Conservation (phyloP, 2,329 filamentous ascomycete species). For the Aspergillus texensis region DNA sequence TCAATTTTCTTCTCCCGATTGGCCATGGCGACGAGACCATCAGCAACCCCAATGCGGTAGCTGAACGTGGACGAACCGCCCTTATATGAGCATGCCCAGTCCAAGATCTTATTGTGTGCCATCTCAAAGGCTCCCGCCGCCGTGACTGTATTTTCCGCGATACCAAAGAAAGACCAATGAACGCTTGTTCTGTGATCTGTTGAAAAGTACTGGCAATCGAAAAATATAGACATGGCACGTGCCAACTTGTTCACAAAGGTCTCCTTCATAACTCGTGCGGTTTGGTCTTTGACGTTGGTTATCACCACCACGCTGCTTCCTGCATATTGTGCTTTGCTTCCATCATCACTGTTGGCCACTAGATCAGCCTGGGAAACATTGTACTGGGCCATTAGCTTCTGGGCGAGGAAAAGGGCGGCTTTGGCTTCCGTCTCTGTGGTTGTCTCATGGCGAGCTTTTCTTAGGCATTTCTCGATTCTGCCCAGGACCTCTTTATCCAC, state of each 20-base stretch:
- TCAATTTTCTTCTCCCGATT: slow-evolving; percentile 19
- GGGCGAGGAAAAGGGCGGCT: slow-evolving; percentile 20
- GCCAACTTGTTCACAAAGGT: slow-evolving; percentile 4
- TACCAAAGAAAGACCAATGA: too few species aligned
- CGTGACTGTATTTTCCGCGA: too few species aligned
- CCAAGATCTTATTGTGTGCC: too few species aligned
- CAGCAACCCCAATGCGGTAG: slow-evolving; percentile 26
- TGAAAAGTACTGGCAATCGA: too few species aligned
- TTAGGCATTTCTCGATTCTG: slow-evolving; percentile 29
- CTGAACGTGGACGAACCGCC: slow-evolving; percentile 8
- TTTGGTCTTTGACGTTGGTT: slow-evolving; percentile 4
- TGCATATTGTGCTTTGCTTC: slow-evolving; percentile 13
- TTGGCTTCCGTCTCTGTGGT: slow-evolving; percentile 26
- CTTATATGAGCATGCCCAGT: too few species aligned
- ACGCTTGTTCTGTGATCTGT: too few species aligned
- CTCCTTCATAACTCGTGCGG: slow-evolving; percentile 11
- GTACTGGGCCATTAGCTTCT: slow-evolving; percentile 19
- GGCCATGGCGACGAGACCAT: slow-evolving; percentile 22
- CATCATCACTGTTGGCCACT: slow-evolving; percentile 3
- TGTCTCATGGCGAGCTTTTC: slow-evolving; percentile 21
- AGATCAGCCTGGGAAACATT: slow-evolving; percentile 19
- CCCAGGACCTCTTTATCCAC: slow-evolving; percentile 15
- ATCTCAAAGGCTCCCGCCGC: too few species aligned
- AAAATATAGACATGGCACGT: too few species aligned
- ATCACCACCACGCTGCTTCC: slow-evolving; percentile 14